Percentiles rank a stretch among this genome's conserved stretches.
These are phyloP conservation scores for Tetrahymena thermophila DNA, from an alignment of 73 alveolate genomes.

Conservation along the genomic window DNA sequence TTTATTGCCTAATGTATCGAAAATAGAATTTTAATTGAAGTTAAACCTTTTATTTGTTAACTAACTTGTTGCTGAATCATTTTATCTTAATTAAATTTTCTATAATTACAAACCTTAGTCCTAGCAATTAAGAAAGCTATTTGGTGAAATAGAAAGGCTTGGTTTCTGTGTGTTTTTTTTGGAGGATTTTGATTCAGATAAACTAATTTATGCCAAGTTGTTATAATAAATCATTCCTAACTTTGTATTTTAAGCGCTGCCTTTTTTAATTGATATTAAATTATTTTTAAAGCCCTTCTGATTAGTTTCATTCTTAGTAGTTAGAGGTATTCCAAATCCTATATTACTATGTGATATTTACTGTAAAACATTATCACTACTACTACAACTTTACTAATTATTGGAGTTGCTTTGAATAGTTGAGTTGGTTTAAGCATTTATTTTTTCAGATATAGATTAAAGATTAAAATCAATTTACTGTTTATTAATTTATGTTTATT, in stretches of 20 bases:
- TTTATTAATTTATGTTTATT: neutral
- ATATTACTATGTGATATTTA: neutral
- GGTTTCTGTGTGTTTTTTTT: neutral
- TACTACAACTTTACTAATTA: neutral
- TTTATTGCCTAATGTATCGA: neutral
- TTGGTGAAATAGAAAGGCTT: neutral
- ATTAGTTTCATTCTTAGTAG: neutral
- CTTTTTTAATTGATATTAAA: neutral
- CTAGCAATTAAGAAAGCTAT: neutral
- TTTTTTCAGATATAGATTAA: neutral
- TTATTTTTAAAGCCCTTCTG: neutral
- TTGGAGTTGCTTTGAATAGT: neutral
- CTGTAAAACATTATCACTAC: neutral
- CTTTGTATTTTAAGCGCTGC: neutral
- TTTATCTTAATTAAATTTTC: neutral
- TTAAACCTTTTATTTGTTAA: neutral
- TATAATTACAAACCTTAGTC: neutral
- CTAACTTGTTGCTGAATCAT: neutral
- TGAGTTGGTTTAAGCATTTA: neutral
- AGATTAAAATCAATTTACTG: neutral
- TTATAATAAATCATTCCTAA: neutral
- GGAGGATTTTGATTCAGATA: neutral
- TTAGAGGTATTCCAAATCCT: neutral
- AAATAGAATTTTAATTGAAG: neutral
- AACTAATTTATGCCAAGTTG: neutral